Evolutionary conservation across 768 basidiomycete species (phyloP).

Genomic region (Mycena vitilis): DNA sequence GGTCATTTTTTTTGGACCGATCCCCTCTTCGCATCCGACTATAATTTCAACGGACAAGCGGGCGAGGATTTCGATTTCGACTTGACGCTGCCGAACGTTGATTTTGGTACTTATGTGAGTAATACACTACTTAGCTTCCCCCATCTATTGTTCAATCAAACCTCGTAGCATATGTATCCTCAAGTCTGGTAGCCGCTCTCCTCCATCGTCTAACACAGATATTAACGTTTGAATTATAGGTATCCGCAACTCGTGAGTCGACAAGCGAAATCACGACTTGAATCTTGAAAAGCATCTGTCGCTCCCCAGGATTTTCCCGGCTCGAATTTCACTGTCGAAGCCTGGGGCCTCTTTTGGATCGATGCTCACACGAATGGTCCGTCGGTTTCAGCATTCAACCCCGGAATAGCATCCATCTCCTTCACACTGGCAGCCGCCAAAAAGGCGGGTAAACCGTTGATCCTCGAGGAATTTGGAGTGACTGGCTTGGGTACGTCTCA

Average conservation of each 20-base stretch:
- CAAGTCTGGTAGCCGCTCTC: constrained; percentile 49
- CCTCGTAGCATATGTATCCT: constrained; percentile 56
- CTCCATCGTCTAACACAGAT: background rate
- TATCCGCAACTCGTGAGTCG: constrained; percentile 49
- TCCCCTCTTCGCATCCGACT: constrained; percentile 58
- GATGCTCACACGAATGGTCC: constrained; percentile 60
- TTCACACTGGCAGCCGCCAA: constrained; percentile 55
- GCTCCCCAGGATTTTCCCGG: constrained; percentile 55
- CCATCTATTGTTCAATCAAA: constrained; percentile 38
- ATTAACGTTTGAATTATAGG: constrained; percentile 38
- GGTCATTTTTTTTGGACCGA: constrained; percentile 63
- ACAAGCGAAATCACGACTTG: background rate
- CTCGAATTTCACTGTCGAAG: constrained; percentile 59
- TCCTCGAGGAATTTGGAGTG: constrained; percentile 74
- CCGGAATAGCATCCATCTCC: too few species aligned
- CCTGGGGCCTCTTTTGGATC: constrained; percentile 72
- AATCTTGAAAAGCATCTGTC: background rate
- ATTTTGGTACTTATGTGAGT: constrained; percentile 67
- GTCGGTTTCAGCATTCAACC: constrained; percentile 12
- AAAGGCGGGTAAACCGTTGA: constrained; percentile 67
- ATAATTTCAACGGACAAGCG: constrained; percentile 66
- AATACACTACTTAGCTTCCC: background rate
- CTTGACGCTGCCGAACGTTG: constrained; percentile 61
- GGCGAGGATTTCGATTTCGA: constrained; percentile 68
- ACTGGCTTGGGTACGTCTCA: constrained; percentile 52